Evolutionary conservation across 2,329 filamentous ascomycete species (phyloP), one percentile per base, ranked within the genome.

Genomic region (Hypomyces rosellus): DNA sequence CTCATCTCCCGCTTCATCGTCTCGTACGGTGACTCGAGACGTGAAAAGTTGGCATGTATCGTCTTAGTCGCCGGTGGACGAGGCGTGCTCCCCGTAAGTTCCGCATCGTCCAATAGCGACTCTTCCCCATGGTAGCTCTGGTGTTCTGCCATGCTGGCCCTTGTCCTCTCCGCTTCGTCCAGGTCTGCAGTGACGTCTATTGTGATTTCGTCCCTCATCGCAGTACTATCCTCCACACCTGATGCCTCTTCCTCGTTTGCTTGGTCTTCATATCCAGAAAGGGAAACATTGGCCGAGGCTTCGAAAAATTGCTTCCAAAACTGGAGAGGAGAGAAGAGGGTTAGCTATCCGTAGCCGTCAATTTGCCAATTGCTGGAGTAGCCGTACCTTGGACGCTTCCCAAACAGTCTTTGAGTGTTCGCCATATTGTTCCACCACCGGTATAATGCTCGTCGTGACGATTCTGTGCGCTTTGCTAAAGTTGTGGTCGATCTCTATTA

Each of bases 271-370:
- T 99, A 96, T 25, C 91, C 90, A 0, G 90, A 96, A 11, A 99
- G 80, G 11, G 92, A 96, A 22, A 99, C 92, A 63, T 99, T 97
- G 65, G 93, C 93, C 44, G 91, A 96, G 34, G 93, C 90, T 72
- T 99, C 93, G 70, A 99, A 99, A 75, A 99, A 99, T 74, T 97
- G 91, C 71, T 99, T 99, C 93, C 93, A 99, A 71, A 99, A 99
- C 88, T 95, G 63, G 12, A 49, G 22, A 38, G 14, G 25, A 13
- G 25, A 46, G 34, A 55, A 12, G 4, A 37, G 34, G 12, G 6
- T 16, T n/a, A n/a, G 36, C 9, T 6, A n/a, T 8, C 12, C 12
- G 16, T 12, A 16, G 5, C 11, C 20, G 9, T 11, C 6, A 25
- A 44, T 25, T 9, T 3, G 2, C 9, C 16, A 25, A 44, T 25